These are phyloP conservation scores for Peronospora belbahrii DNA, from an alignment of 352 stramenopile genomes.

Conservation along the genomic window DNA sequence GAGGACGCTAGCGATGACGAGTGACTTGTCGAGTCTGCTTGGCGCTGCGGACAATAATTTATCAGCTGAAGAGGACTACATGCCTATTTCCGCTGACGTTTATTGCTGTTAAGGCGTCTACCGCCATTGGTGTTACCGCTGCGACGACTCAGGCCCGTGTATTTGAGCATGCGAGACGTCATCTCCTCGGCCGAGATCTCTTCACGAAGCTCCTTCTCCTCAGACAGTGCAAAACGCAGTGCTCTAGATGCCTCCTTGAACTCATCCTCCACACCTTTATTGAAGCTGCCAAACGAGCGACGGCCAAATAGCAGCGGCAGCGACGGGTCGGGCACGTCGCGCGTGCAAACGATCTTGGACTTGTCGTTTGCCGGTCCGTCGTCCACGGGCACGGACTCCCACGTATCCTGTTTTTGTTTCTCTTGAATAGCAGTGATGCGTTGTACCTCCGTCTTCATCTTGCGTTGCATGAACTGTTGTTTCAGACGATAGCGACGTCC, in stretches of 20 bases:
- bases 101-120: slow-evolving; percentile 24
- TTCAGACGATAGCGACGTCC: background rate
- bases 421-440: slow-evolving; percentile 43
- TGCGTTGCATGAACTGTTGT: slow-evolving; percentile 84
- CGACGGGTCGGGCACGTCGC: slow-evolving; percentile 65
- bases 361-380: slow-evolving; percentile 19
- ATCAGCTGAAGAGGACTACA: slow-evolving; percentile 14
- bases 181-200: slow-evolving; percentile 81
- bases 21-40: slow-evolving; percentile 5
- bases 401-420: slow-evolving; percentile 56
- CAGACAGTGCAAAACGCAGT: slow-evolving; percentile 47
- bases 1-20: slow-evolving; percentile 64
- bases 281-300: slow-evolving; percentile 75
- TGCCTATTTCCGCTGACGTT: slow-evolving; percentile 57
- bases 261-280: slow-evolving; percentile 78
- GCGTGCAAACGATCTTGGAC: slow-evolving; percentile 38
- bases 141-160: slow-evolving; percentile 58
- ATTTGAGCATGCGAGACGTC: slow-evolving; percentile 76
- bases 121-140: slow-evolving; percentile 22
- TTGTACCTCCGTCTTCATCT: slow-evolving; percentile 54
- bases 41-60: slow-evolving; percentile 19
- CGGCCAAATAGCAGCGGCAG: slow-evolving; percentile 66
- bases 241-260: slow-evolving; percentile 51
- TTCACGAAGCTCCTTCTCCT: slow-evolving; percentile 67
- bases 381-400: slow-evolving; percentile 33